Evolutionary conservation across 495 filamentous ascomycete genomes (phyloP), one percentile per base, ranked within the genome.

Genomic region (Tuber indicum): DNA sequence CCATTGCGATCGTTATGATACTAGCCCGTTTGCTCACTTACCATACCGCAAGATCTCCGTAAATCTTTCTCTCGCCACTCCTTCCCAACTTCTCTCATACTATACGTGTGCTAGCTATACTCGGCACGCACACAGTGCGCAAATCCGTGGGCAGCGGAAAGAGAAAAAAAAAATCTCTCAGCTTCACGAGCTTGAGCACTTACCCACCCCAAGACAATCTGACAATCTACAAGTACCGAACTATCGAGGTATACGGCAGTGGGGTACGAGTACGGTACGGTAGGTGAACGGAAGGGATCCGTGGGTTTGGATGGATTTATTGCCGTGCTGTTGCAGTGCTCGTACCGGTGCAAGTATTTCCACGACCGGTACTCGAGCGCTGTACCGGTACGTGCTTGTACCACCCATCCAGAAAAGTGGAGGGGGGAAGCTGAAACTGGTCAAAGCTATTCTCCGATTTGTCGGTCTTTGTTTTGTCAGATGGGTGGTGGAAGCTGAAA

Each of bases 381-480:
- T 23, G 47, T n/a, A 52, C 9, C 10, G 8, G 47, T 6, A 23
- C 17, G n/a, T 58, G 10, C 52, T 49, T 23, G 6, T 5, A 8
- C 2, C 5, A 66, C 58, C 58, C 58, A 26, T 66, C 58, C 58
- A 66, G 32, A 66, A 36, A 17, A 32, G 26, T 36, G 4, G 58
- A 36, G 52, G 14, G n/a, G 26, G 58, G 32, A 26, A 62, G 58
- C 58, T 66, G 58, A 66, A 66, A 26, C 58, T 19, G 58, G 14
- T 66, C 58, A 32, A 66, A 36, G 58, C 3, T 66, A 66, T 66
- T 66, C 58, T 66, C 58, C 58, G 58, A 66, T 66, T 66, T 66
- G 58, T 66, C 12, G 14, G 58, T 32, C 32, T 19, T 7, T 1
- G n/a, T 66, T 32, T 66, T 36, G 58, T 66, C 32, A 66, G 26